Percentiles rank a stretch among this genome's conserved stretches.
phyloP scores from a whole-genome alignment of 176 grass and related monocot species.

The Triticum dicoccoides region DNA sequence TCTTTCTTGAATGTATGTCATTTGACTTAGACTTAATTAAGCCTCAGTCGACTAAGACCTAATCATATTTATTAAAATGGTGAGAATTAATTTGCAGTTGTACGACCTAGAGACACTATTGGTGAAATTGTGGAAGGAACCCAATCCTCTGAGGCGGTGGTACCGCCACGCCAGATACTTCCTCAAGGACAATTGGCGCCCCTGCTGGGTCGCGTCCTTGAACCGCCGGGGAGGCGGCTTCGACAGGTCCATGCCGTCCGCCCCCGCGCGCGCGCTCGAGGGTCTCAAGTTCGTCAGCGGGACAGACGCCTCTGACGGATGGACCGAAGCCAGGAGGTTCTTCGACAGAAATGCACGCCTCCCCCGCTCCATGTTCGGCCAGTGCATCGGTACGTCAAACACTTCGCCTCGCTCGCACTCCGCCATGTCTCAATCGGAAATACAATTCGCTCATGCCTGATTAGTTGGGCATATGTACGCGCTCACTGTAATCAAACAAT shows the following conservation, averaged over 20 bases:
- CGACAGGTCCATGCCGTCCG: constrained; percentile 57
- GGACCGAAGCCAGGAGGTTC: constrained; percentile 47
- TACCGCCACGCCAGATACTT: constrained; percentile 54
- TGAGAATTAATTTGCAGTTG: constrained; percentile 7
- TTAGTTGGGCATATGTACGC: background rate
- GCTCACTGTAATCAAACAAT: background rate
- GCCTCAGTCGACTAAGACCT: no score
- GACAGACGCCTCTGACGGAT: constrained; percentile 41
- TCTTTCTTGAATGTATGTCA: no score
- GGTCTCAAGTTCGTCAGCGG: constrained; percentile 83
- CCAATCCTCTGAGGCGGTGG: constrained; percentile 61
- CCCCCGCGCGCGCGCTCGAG: constrained; percentile 77
- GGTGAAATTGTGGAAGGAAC: constrained; percentile 55
- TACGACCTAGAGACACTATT: constrained; percentile 67
- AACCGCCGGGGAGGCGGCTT: background rate
- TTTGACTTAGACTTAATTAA: no score
- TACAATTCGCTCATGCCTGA: background rate
- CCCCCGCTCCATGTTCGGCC: constrained; percentile 62
- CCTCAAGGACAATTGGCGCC: constrained; percentile 81
- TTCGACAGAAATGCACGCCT: constrained; percentile 65
- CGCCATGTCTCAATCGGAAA: background rate
- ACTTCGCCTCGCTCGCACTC: background rate
- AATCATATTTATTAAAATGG: no score
- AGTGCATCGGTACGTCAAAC: constrained; percentile 68
- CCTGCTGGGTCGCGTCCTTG: constrained; percentile 49